Evolutionary conservation across 2,329 filamentous ascomycete species (phyloP), one percentile per base, ranked within the genome.

Genomic region (Claviceps digitariae): DNA sequence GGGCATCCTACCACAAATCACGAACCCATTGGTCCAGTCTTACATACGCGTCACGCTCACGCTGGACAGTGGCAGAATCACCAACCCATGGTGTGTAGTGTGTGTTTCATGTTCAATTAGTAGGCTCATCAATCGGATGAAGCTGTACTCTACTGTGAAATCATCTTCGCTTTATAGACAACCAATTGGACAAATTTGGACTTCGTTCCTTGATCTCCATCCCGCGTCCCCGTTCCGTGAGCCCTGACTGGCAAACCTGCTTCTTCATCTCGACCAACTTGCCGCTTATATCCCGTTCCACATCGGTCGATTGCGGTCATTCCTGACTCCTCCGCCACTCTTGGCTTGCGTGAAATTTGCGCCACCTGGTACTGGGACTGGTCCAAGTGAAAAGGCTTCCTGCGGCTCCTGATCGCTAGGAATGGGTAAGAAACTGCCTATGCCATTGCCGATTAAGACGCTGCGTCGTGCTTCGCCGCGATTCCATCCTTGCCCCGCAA

Each of bases 341-440:
- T 17, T 13, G 17, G 34, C 13, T 38, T 15, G 34, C 13, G 2
- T 15, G 34, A 17, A 17, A 17, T 38, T 4, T 5, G 34, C 3
- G 15, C 34, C 34, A 38, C 34, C 34, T n/a, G 34, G 34, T 38
- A 7, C 13, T 8, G 34, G 34, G 15, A 17, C 13, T 12, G 41
- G 21, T 10, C 21, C 21, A 4, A 44, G 41, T 21, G 20, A 12
- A 44, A 44, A 44, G 41, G 20, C 10, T 15, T 27, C 45, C 4
- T n/a, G 49, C 3, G 45, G 50, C 13, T 29, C 56, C 21, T 31
- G 44, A 12, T 13, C 34, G 5, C 66, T 69, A 4, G 78, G 76
- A 29, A 82, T 65, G 7, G 77, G 72, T 54, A 81, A 61, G 59
- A 81, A 82, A 13, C 73, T 72, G 6, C 77, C 76, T 2, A 69